Base-by-base conservation (phyloP, 2,329 filamentous ascomycete species). In the Fusarium luffae region DNA sequence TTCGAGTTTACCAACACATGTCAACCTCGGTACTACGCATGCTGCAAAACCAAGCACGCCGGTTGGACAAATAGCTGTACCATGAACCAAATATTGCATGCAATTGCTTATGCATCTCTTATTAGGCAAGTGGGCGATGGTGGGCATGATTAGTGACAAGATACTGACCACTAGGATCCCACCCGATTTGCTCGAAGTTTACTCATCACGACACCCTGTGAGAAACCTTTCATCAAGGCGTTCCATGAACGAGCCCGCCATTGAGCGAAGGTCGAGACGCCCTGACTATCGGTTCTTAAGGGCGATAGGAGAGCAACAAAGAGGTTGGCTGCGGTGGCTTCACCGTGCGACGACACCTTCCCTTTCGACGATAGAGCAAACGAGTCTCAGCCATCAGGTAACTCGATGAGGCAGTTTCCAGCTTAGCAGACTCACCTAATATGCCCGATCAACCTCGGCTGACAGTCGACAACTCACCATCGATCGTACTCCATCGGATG, bases 341-440 rank as follows among this genome's bases (percentile, higher is more conserved):
- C 11, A 10, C 34, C 34, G 34, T 37, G 12, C 18, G 18, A 37
- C 34, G 10, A 37, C 34, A n/a, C 34, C 10, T 37, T 37, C 18
- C 34, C 34, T n/a, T 37, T 37, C 34, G 34, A 37, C 5, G 18
- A n/a, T 37, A 11, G 18, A 37, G 4, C 10, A n/a, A 37, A 71
- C 76, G 46, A 47, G 27, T 57, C 49, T 10, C 9, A 23, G 27
- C 14, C 21, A 14, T 7, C 8, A 27, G 21, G 16, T 40, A 7
- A 11, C 59, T 64, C 8, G 10, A 7, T 11, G 11, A 9, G 10
- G 3, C 7, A 77, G 75, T 75, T 9, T 75, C 77, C 46, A 85
- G 85, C 4, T 88, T 37, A 37, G 5, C 86, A 10, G 80, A 23
- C 47, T 78, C 81, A 1, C 79, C 76, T 16, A 77, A 83, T 42